Percentiles rank a stretch among this genome's conserved stretches.
Evolutionary conservation across 2,329 filamentous ascomycete species (phyloP).

Genomic region (Penicillium sp.): DNA sequence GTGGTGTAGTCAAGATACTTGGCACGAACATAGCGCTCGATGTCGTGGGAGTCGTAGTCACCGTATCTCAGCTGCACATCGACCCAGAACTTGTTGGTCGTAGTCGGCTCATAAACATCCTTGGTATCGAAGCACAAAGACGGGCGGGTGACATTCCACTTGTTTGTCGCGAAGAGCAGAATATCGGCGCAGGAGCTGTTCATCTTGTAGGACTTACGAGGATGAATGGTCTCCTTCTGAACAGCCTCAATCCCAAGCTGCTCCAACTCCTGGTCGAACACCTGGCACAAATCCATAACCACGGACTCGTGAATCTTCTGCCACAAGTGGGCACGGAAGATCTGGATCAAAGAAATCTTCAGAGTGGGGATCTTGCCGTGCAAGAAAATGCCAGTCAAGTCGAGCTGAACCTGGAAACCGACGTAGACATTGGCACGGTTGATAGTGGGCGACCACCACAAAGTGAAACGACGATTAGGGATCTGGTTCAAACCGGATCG

Average conservation of each 20-base stretch:
- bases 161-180: constrained; percentile 92
- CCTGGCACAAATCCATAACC: constrained; percentile 98
- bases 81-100: constrained; percentile 99
- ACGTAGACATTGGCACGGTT: constrained; percentile 97
- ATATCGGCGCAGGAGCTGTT: constrained; percentile 99
- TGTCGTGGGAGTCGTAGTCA: constrained; percentile 98
- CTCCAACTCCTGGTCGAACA: constrained; percentile 96
- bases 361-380: constrained; percentile 98
- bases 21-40: constrained; percentile 93
- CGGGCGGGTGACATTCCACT: constrained; percentile 96
- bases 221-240: constrained; percentile 98
- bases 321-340: constrained; percentile 99
- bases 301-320: constrained; percentile 99
- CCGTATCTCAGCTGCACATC: constrained; percentile 96
- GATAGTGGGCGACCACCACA: constrained; percentile 96
- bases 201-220: constrained; percentile 99
- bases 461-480: constrained; percentile 94
- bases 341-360: constrained; percentile 97
- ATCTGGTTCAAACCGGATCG: constrained; percentile 97
- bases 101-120: constrained; percentile 88
- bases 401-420: constrained; percentile 98
- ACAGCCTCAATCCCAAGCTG: constrained; percentile 95
- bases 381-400: constrained; percentile 97
- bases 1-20: constrained; percentile 99
- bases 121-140: constrained; percentile 95